Percentiles rank a stretch among this genome's conserved stretches.
These are phyloP conservation scores for Sporothrix brasiliensis DNA, from an alignment of 2,329 filamentous ascomycete species.

Conservation along the genomic window DNA sequence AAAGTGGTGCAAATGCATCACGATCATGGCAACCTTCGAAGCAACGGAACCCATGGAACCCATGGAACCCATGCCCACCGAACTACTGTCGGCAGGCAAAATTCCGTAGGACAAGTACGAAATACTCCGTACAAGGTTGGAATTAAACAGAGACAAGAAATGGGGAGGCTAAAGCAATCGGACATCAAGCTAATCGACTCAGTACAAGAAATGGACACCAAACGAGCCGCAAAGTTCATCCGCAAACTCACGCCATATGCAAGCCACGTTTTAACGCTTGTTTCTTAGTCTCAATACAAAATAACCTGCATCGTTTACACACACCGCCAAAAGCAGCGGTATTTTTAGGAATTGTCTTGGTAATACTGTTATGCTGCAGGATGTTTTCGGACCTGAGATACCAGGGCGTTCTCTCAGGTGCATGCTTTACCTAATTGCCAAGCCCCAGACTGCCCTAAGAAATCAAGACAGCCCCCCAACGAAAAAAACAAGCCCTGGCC, in stretches of 20 bases:
- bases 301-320: neutral
- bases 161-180: neutral
- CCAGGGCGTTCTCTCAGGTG: no score
- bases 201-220: neutral
- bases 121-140: neutral
- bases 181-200: neutral
- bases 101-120: neutral
- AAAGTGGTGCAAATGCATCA: neutral
- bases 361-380: neutral
- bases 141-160: neutral
- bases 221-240: slow-evolving; percentile 19
- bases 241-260: slow-evolving; percentile 11
- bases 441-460: neutral
- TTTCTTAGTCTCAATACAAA: neutral
- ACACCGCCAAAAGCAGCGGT: slow-evolving; percentile 8
- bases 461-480: neutral
- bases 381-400: neutral
- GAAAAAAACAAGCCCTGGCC: neutral
- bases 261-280: slow-evolving; percentile 7
- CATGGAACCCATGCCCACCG: neutral
- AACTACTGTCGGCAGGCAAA: slow-evolving; percentile 4
- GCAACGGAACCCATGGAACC: no score
- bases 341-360: slow-evolving; percentile 9
- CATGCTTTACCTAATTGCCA: slow-evolving; percentile 11
- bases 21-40: neutral